These are phyloP conservation scores for Calvatia gigantea DNA, from an alignment of 768 basidiomycete genomes.

Conservation along the genomic window DNA sequence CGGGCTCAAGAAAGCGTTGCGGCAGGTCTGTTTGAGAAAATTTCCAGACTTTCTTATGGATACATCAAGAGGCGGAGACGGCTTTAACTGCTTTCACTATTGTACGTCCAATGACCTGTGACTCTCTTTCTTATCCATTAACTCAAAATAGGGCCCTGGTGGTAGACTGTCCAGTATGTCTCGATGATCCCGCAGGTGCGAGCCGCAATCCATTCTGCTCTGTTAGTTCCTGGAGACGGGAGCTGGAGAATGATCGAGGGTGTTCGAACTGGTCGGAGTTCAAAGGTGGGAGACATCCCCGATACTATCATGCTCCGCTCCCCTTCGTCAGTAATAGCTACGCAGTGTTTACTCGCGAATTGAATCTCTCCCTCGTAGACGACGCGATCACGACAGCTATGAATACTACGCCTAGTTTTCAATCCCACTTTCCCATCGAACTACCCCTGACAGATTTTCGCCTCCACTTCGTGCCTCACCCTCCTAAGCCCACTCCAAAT, in stretches of 20 bases:
- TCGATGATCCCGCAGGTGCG: constrained; percentile 69
- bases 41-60: constrained; percentile 85
- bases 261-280: constrained; percentile 4
- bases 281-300: constrained; percentile 51
- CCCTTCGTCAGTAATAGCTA: constrained; percentile 60
- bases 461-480: too few species aligned
- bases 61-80: constrained; percentile 58
- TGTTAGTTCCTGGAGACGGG: constrained; percentile 75
- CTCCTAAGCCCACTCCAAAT: too few species aligned
- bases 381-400: constrained; percentile 70
- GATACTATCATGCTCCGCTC: constrained; percentile 67
- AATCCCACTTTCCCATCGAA: too few species aligned
- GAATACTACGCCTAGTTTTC: too few species aligned
- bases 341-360: too few species aligned
- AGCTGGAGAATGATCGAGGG: constrained; percentile 83
- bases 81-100: constrained; percentile 59
- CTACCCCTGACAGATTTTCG: too few species aligned
- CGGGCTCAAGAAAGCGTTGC: constrained; percentile 55
- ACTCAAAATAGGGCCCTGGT: too few species aligned
- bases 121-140: constrained; percentile 1
- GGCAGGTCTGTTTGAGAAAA: constrained; percentile 70
- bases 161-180: constrained; percentile 50
- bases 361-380: constrained; percentile 34
- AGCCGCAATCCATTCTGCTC: constrained; percentile 59
- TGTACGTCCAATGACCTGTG: constrained; percentile 25